phyloP scores from a whole-genome alignment of 208 protist genomes.

The Leishmania lainsoni region DNA sequence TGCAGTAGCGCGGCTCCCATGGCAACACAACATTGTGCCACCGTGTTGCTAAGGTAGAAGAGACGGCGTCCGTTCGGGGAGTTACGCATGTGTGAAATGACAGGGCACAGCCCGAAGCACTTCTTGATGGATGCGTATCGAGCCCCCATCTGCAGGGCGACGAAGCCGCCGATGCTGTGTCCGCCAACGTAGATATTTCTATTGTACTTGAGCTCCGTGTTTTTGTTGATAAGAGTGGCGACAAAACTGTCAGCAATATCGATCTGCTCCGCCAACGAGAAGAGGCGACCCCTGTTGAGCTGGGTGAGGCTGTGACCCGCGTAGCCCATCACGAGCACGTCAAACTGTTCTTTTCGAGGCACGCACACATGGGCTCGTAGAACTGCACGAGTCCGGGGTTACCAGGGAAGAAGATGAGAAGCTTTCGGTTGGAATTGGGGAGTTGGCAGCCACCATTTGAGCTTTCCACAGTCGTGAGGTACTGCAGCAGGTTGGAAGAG shows the following conservation, averaged over 20 bases:
- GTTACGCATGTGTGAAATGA: conserved; percentile 55
- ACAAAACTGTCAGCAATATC: conserved; percentile 64
- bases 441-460: conserved; percentile 17
- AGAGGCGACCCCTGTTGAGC: conserved; percentile 62
- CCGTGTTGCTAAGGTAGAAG: conserved; percentile 30
- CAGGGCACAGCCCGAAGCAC: conserved; percentile 72
- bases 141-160: conserved; percentile 62
- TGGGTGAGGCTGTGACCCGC: conserved; percentile 69
- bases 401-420: conserved; percentile 72
- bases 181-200: conserved; percentile 65
- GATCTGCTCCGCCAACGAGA: conserved; percentile 71
- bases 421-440: conserved; percentile 13
- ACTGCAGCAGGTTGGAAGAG: conserved; percentile 48
- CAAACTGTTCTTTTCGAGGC: conserved; percentile 34
- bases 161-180: conserved; percentile 83
- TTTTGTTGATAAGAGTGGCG: conserved; percentile 20
- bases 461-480: conserved; percentile 22
- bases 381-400: conserved; percentile 78
- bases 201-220: conserved; percentile 36
- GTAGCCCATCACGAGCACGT: conserved; percentile 80
- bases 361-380: conserved; percentile 54
- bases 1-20: conserved; percentile 34
- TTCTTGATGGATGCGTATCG: conserved; percentile 48
- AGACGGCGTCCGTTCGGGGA: conserved; percentile 60
- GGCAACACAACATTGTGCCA: conserved; percentile 42